Evolutionary conservation across 192 early-diverging fungal species (phyloP), one percentile per base, ranked within the genome.

Genomic region (Globomyces pollinis-pini): DNA sequence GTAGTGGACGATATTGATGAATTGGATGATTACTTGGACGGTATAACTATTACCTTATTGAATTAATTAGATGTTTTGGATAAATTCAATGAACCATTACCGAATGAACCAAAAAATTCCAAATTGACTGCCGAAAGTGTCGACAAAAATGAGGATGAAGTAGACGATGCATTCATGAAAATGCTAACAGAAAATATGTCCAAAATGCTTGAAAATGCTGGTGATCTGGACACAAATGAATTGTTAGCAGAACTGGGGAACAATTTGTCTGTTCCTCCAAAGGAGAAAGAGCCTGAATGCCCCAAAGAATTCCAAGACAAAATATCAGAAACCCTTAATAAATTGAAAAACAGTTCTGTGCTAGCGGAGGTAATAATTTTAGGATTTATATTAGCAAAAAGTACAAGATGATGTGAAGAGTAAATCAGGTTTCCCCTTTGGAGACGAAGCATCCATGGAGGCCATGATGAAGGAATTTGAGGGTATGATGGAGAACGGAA

Each of bases 311-410:
- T 98, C 78, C 91, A 96, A 63, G 86, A 91, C 58, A 84, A 80
- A 34, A 91, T 98, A 59, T 81, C 84, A 39, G 80, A 90, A 39
- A 98, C 94, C 11, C 86, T 98, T 80, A 81, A 81, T 59, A 93
- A 93, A 54, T 68, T 98, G 11, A 87, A 88, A 61, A 84, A 85
- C 57, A 93, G 89, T 56, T 87, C 88, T 1, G 83, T 89, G 6
- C 79, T 86, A 56, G 89, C 88, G 8, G 86, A 95, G 54, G 90
- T 89, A 83, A 2, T 29, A 6, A 12, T 9, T 12, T 6, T 24
- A 23, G 18, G 35, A 42, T 20, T 65, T 62, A 50, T 53, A 52
- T 1, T 62, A 62, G 32, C 61, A 65, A 24, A 39, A 63, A 18
- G 66, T 61, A 11, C 42, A 66, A 49, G 26, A 62, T 13, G 38